Percentiles rank a stretch among this genome's conserved stretches.
Conservation (phyloP, 192 early-diverging fungal genomes). For the Haplosporangium gracile region DNA sequence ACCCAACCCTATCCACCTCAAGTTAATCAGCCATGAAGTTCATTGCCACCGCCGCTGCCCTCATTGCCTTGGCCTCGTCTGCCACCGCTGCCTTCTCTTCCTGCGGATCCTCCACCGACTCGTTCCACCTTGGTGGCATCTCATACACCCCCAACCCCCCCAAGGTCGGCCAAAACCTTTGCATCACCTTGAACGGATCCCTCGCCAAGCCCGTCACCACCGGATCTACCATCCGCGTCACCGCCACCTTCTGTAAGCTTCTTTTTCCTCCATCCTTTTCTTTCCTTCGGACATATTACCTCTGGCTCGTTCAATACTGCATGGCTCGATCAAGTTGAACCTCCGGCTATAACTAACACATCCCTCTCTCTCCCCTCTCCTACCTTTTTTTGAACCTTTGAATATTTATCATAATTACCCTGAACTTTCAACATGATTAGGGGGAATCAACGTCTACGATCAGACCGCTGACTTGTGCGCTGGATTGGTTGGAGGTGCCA, state of each 20-base stretch:
- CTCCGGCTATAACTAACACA: not conserved
- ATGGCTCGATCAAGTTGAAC: not conserved
- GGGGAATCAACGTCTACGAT: conserved; percentile 47
- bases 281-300: not conserved
- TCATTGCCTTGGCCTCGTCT: conserved; percentile 50
- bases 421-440: not conserved
- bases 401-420: too few species aligned
- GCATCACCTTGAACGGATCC: conserved; percentile 38
- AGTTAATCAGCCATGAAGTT: conserved; percentile 39
- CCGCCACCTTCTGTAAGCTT: conserved; percentile 45
- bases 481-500: conserved; percentile 33
- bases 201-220: conserved; percentile 25
- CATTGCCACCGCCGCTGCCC: conserved; percentile 35
- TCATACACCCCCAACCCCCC: conserved; percentile 51
- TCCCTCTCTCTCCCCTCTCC: not conserved
- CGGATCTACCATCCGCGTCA: conserved; percentile 22
- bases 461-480: conserved; percentile 38
- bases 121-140: conserved; percentile 11
- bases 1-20: conserved; percentile 4
- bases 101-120: conserved; percentile 42
- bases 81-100: conserved; percentile 51
- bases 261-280: not conserved
- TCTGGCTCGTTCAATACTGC: not conserved
- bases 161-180: conserved; percentile 40
- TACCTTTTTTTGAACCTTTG: not conserved